phyloP scores from a whole-genome alignment of 805 yeast species.

The Wickerhamiella qilinensis region DNA sequence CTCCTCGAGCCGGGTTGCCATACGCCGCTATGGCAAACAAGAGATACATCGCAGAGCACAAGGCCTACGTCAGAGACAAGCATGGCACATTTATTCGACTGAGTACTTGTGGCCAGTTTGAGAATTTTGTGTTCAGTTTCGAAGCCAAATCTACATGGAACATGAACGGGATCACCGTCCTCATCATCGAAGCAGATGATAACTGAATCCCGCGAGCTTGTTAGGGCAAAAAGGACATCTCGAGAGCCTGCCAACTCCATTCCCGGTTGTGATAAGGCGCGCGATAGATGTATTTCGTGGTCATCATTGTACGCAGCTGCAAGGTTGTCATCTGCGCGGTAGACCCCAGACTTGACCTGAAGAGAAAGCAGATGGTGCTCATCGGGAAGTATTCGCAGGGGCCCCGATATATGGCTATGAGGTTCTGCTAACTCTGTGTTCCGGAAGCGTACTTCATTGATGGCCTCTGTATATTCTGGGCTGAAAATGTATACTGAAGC shows the following conservation, averaged over 20 bases:
- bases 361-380: not conserved
- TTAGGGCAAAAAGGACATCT: not conserved
- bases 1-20: not conserved
- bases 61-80: not conserved
- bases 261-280: not conserved
- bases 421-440: not conserved
- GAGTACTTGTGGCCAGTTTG: not conserved
- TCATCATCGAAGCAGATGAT: not conserved
- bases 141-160: not conserved
- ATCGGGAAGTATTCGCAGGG: not conserved
- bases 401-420: not conserved
- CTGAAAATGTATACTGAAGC: not conserved
- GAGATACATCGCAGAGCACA: not conserved
- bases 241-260: not conserved
- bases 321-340: not conserved
- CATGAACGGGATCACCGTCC: not conserved
- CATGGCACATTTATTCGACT: not conserved
- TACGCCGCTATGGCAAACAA: not conserved
- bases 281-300: not conserved
- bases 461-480: not conserved
- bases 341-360: not conserved
- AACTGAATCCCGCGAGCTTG: not conserved
- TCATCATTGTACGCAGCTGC: not conserved
- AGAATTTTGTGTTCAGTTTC: not conserved
- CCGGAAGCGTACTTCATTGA: not conserved